A percentile compares a stretch with the other conserved stretches of the same genome.
Evolutionary conservation across 2,329 filamentous ascomycete genomes (phyloP).

Genomic region (Fusarium pseudonygamai): DNA sequence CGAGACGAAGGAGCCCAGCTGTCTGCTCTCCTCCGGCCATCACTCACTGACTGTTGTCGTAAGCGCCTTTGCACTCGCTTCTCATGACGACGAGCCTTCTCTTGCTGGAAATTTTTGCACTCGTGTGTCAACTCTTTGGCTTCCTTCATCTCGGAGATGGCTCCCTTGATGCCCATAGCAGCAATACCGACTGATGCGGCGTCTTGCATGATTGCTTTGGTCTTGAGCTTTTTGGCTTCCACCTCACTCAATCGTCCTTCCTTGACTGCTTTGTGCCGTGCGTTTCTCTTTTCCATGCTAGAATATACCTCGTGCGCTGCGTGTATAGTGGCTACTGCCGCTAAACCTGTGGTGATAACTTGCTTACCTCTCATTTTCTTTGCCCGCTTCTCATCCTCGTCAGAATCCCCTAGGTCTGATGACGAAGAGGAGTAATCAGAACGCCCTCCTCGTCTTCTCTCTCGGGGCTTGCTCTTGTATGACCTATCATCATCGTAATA

Average conservation of each 20-base stretch:
- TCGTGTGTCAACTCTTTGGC: constrained; percentile 61
- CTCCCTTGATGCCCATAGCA: constrained; percentile 66
- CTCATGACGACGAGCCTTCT: constrained; percentile 61
- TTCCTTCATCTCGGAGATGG: constrained; percentile 65
- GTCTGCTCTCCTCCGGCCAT: constrained; percentile 54
- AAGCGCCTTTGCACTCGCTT: constrained; percentile 54
- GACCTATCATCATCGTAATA: constrained; percentile 60
- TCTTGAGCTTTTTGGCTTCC: constrained; percentile 66
- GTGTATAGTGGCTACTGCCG: constrained; percentile 68
- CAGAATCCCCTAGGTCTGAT: constrained; percentile 66
- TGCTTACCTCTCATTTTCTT: constrained; percentile 72
- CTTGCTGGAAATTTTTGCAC: constrained; percentile 58
- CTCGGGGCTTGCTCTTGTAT: constrained; percentile 52
- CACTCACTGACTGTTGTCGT: constrained; percentile 37
- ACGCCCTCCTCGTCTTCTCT: constrained; percentile 52
- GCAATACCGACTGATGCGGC: constrained; percentile 68
- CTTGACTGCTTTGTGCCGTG: constrained; percentile 62
- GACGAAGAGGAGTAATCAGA: constrained; percentile 61
- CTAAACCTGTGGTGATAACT: constrained; percentile 64
- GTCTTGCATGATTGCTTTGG: constrained; percentile 65
- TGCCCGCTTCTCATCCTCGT: constrained; percentile 63
- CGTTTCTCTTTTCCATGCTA: constrained; percentile 66
- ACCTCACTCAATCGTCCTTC: constrained; percentile 61
- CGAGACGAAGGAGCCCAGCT: constrained; percentile 56
- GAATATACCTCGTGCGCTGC: constrained; percentile 67